Conservation (phyloP, 2,329 filamentous ascomycete genomes). For the Chaetothyriales sp. region DNA sequence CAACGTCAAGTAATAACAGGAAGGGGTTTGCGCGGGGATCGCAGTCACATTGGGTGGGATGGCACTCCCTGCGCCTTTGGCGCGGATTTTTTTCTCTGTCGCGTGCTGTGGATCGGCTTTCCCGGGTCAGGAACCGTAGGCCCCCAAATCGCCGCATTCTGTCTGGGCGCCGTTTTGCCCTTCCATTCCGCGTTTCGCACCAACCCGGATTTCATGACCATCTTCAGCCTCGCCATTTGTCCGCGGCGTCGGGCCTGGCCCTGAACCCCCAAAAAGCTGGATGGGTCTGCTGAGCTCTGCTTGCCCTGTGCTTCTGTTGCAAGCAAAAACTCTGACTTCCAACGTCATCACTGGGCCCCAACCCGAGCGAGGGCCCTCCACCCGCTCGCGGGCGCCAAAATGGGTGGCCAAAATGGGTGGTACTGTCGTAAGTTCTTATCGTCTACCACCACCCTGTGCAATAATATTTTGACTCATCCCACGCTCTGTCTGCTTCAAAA, state of each 20-base stretch:
- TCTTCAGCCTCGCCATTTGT: not conserved
- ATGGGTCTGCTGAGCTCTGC: too few relatives aligned
- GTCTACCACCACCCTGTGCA: not conserved
- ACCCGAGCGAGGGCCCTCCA: too few relatives aligned
- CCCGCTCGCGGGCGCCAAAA: not conserved
- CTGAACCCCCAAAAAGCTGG: too few relatives aligned
- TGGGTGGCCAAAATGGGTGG: not conserved
- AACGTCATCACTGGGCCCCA: not conserved
- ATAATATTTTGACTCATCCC: not conserved
- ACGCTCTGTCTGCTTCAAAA: not conserved
- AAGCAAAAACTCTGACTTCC: not conserved
- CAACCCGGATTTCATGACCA: not conserved
- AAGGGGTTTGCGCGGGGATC: not conserved
- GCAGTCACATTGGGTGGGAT: not conserved
- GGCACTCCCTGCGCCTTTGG: not conserved
- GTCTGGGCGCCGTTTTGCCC: not conserved
- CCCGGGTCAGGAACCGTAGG: not conserved
- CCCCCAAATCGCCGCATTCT: not conserved
- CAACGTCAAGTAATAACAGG: not conserved
- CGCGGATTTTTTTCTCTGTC: not conserved
- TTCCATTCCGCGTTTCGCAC: too few relatives aligned
- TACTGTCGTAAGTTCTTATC: not conserved
- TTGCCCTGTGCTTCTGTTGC: too few relatives aligned
- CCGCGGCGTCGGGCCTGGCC: too few relatives aligned
- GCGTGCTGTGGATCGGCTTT: not conserved